Evolutionary conservation across 192 early-diverging fungal species (phyloP).

Genomic region (Obelidium mucronatum): DNA sequence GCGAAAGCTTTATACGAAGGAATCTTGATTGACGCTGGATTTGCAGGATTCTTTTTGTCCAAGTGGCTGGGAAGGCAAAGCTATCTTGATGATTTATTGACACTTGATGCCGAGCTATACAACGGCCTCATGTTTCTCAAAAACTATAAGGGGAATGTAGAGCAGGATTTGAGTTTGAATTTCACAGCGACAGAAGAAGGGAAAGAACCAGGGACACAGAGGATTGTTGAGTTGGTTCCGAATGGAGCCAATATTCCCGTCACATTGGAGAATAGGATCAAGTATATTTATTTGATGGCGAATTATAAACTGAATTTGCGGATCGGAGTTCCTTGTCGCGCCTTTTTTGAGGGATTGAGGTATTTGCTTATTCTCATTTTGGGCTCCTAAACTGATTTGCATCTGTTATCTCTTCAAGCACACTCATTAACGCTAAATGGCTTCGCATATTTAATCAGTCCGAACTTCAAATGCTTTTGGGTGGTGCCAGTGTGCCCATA

Average conservation of each 20-base stretch:
- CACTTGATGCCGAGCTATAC: slow-evolving; percentile 58
- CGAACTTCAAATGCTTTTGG: slow-evolving; percentile 90
- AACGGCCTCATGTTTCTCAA: slow-evolving; percentile 57
- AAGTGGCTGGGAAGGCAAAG: slow-evolving; percentile 55
- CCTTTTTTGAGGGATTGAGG: slow-evolving; percentile 85
- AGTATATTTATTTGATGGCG: slow-evolving; percentile 82
- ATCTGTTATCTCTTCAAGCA: slow-evolving; percentile 38
- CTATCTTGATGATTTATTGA: slow-evolving; percentile 65
- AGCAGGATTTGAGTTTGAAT: slow-evolving; percentile 54
- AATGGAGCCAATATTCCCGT: slow-evolving; percentile 80
- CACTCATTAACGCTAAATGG: slow-evolving; percentile 89
- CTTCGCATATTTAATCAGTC: slow-evolving; percentile 91
- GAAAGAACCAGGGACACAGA: neutral
- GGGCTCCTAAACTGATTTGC: neutral
- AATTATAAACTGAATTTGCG: slow-evolving; percentile 87
- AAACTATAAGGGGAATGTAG: slow-evolving; percentile 50
- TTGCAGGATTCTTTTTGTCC: slow-evolving; percentile 60
- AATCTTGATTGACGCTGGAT: slow-evolving; percentile 57
- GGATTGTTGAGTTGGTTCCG: slow-evolving; percentile 74
- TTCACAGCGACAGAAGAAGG: slow-evolving; percentile 57
- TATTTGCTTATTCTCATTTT: neutral
- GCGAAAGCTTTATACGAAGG: slow-evolving; percentile 66
- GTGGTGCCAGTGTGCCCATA: slow-evolving; percentile 78
- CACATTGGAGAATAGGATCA: slow-evolving; percentile 83
- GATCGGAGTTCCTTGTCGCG: slow-evolving; percentile 77